Conservation (phyloP, 257 asterid genomes). For the Solanum pimpinellifolium region DNA sequence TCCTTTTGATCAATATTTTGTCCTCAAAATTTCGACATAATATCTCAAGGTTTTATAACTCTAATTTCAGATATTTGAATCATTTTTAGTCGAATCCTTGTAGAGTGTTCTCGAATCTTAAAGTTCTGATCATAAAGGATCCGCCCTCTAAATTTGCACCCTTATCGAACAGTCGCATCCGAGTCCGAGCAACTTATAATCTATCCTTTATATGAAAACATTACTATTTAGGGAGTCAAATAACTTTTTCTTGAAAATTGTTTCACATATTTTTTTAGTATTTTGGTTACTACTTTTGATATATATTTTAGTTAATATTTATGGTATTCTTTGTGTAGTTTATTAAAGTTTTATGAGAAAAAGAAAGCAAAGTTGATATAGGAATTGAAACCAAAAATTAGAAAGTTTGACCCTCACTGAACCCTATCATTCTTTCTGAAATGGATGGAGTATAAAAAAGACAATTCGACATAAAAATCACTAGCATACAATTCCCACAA, state of each 20-base stretch:
- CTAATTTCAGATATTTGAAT: not conserved
- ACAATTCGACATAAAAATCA: not conserved
- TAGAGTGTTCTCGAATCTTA: not conserved
- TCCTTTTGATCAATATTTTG: not conserved
- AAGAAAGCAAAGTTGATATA: not conserved
- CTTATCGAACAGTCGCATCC: not conserved
- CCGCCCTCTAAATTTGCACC: not conserved
- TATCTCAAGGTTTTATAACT: not conserved
- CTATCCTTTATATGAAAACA: not conserved
- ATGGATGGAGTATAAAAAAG: not conserved
- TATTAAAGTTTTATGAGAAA: not conserved
- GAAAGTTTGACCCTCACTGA: not conserved
- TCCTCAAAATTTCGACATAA: not conserved
- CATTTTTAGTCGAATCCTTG: not conserved
- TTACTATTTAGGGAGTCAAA: not conserved
- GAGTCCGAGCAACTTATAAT: not conserved
- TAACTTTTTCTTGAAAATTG: not conserved
- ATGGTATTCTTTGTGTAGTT: not conserved
- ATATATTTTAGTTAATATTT: not conserved
- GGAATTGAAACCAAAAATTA: not conserved
- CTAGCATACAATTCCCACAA: not conserved
- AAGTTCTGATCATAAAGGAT: not conserved
- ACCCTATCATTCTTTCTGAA: not conserved
- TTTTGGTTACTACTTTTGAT: no score
- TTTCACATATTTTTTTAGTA: not conserved